These are phyloP conservation scores for Colletotrichum lupini DNA, from an alignment of 2,329 filamentous ascomycete species.

Conservation along the genomic window DNA sequence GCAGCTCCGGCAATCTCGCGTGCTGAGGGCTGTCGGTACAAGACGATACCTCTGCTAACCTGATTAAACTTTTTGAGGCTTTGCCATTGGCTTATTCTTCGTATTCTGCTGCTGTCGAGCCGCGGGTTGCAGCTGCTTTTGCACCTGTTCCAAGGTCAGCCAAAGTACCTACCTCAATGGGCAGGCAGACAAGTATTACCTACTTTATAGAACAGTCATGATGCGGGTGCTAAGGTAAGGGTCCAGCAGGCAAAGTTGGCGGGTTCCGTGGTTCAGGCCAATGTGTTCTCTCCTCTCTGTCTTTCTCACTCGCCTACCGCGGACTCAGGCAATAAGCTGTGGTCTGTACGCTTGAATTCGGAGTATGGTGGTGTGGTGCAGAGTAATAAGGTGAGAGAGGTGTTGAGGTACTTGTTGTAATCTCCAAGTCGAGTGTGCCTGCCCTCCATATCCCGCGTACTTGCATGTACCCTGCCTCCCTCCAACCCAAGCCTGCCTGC, in stretches of 20 bases:
- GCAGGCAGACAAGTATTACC: neutral
- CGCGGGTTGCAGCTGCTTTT: conserved; percentile 18
- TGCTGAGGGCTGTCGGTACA: conserved; percentile 11
- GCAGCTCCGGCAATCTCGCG: conserved; percentile 32
- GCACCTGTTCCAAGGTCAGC: conserved; percentile 6
- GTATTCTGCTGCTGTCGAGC: conserved; percentile 11
- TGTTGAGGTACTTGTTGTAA: neutral
- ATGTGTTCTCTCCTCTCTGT: neutral
- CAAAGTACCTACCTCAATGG: conserved; percentile 1
- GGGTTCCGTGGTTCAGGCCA: neutral
- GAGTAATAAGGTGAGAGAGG: too few relatives aligned
- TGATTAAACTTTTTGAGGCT: conserved; percentile 18
- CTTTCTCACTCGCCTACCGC: too few relatives aligned
- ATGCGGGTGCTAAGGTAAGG: neutral
- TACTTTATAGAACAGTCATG: neutral
- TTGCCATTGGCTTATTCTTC: conserved; percentile 20
- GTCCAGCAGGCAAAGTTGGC: neutral
- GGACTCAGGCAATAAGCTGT: neutral
- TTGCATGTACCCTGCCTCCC: conserved; percentile 24
- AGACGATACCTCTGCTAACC: conserved; percentile 1
- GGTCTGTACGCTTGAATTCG: neutral
- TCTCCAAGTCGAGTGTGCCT: neutral
- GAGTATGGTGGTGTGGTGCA: too few relatives aligned
- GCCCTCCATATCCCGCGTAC: conserved; percentile 2
- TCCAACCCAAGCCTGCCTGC: conserved; percentile 2